phyloP scores from a whole-genome alignment of 352 stramenopile genomes.

The Elongisporangium undulatum region DNA sequence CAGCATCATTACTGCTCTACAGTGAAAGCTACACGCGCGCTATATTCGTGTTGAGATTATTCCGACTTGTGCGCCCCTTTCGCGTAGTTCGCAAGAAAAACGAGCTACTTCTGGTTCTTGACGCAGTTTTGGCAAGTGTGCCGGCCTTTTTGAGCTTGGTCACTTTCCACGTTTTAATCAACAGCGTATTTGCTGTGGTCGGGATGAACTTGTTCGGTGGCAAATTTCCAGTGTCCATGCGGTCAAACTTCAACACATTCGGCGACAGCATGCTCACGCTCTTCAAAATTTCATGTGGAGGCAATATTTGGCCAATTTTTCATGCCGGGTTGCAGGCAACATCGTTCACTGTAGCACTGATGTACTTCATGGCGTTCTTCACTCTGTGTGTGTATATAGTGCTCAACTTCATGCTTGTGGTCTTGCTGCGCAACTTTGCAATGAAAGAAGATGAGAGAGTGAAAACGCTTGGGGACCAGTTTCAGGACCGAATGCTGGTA shows the following conservation, averaged over 20 bases:
- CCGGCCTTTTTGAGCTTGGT: slow-evolving; percentile 64
- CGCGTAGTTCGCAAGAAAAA: slow-evolving; percentile 74
- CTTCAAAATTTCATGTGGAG: slow-evolving; percentile 83
- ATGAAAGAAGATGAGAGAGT: slow-evolving; percentile 84
- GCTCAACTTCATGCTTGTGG: slow-evolving; percentile 85
- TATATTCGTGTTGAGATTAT: slow-evolving; percentile 78
- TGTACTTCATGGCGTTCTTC: slow-evolving; percentile 75
- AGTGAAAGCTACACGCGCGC: slow-evolving; percentile 61
- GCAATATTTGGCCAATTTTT: slow-evolving; percentile 80
- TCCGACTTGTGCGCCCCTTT: slow-evolving; percentile 73
- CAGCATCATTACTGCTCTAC: slow-evolving; percentile 50
- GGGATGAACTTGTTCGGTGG: slow-evolving; percentile 82
- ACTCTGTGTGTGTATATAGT: slow-evolving; percentile 66
- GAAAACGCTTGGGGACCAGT: slow-evolving; percentile 62
- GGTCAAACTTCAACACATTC: slow-evolving; percentile 82
- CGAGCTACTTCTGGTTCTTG: slow-evolving; percentile 61
- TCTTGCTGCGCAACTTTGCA: slow-evolving; percentile 77
- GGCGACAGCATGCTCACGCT: slow-evolving; percentile 79
- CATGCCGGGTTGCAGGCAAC: slow-evolving; percentile 57
- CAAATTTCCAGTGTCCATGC: slow-evolving; percentile 64
- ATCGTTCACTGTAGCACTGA: slow-evolving; percentile 46
- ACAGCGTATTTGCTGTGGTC: slow-evolving; percentile 77
- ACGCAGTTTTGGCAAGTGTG: slow-evolving; percentile 62
- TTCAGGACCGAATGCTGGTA: slow-evolving; percentile 74
- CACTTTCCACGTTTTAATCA: slow-evolving; percentile 57